Evolutionary conservation across 148 eudicot genomes (phyloP).

Genomic region (Limonium bicolor): DNA sequence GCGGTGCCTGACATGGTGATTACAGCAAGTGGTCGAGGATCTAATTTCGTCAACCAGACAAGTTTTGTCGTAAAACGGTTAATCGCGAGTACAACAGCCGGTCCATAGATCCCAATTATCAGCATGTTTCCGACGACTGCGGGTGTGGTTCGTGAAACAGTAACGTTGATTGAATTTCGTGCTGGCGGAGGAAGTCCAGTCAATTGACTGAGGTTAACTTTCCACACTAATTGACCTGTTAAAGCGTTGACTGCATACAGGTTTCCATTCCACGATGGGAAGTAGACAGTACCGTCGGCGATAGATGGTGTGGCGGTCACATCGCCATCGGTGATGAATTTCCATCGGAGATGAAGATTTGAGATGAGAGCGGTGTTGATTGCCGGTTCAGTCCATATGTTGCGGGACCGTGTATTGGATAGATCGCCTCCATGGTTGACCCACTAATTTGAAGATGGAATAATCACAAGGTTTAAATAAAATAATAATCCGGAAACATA

Average conservation of each 20-base stretch:
- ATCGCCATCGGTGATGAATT: conserved; percentile 39
- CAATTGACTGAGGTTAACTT: conserved; percentile 22
- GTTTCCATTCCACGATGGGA: conserved; percentile 59
- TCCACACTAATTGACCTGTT: conserved; percentile 40
- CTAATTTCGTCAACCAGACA: conserved; percentile 44
- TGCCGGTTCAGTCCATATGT: conserved; percentile 15
- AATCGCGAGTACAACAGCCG: conserved; percentile 39
- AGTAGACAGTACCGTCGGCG: conserved; percentile 31
- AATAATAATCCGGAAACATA: too few relatives aligned
- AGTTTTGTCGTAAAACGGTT: conserved; percentile 19
- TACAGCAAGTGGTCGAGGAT: conserved; percentile 23
- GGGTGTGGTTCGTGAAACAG: conserved; percentile 47
- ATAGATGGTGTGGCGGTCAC: conserved; percentile 56
- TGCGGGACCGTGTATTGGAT: conserved; percentile 30
- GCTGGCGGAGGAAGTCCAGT: conserved; percentile 23
- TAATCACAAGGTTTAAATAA: too few relatives aligned
- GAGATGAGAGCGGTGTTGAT: conserved; percentile 19
- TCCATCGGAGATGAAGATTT: conserved; percentile 27
- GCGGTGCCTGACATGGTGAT: conserved; percentile 47
- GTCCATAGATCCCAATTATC: conserved; percentile 40
- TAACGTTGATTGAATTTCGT: conserved; percentile 13
- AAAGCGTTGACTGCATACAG: conserved; percentile 39
- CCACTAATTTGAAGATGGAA: too few relatives aligned
- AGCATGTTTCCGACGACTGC: conserved; percentile 23
- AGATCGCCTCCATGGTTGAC: conserved; percentile 47